phyloP scores from a whole-genome alignment of 441 rosid species.

The Pelargonium cotyledonis region DNA sequence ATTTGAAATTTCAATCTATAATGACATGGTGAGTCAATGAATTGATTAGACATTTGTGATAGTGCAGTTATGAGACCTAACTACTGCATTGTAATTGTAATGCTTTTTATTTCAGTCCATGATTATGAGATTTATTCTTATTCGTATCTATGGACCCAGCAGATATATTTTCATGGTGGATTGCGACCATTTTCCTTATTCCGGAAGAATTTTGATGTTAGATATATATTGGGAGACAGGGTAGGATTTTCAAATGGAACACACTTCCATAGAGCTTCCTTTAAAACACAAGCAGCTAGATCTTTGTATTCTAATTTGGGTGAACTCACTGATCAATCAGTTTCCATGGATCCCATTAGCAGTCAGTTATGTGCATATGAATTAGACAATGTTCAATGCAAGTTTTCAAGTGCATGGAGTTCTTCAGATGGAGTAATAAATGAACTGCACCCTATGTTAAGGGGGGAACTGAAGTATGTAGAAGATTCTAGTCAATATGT shows the following conservation, averaged over 20 bases:
- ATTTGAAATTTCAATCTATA: neutral
- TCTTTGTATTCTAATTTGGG: conserved; percentile 33
- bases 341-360: conserved; percentile 21
- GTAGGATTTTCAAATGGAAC: conserved; percentile 35
- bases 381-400: conserved; percentile 28
- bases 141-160: conserved; percentile 22
- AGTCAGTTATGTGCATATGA: conserved; percentile 30
- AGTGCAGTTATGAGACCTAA: neutral
- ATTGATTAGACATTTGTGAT: neutral
- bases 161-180: conserved; percentile 49
- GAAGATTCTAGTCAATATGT: conserved; percentile 34
- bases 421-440: conserved; percentile 27
- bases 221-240: conserved; percentile 41
- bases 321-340: conserved; percentile 28
- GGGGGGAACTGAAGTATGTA: conserved; percentile 35
- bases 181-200: conserved; percentile 35
- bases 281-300: conserved; percentile 45
- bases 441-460: conserved; percentile 21
- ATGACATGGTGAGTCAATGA: neutral
- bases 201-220: conserved; percentile 40
- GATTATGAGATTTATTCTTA: conserved; percentile 5
- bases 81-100: neutral
- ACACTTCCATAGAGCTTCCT: conserved; percentile 31
- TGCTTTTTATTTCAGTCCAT: conserved; percentile 4
- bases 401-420: conserved; percentile 32